Conservation (phyloP, 108 stramenopile species). For the Nitzschia palea region DNA sequence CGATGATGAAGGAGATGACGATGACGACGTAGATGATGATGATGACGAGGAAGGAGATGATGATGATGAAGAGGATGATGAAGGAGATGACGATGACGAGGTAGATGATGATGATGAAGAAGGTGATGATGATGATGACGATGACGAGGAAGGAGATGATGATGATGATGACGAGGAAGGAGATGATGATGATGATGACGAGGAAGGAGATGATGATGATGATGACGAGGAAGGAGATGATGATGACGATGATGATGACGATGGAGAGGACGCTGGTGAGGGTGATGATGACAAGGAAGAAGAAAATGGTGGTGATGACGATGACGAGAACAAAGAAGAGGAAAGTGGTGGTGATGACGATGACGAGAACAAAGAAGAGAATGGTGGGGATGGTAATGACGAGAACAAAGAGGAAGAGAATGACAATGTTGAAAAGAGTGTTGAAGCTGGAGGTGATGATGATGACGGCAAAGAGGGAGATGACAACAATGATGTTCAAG, state of each 20-base stretch:
- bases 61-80: not conserved
- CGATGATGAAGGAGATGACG: not conserved
- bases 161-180: not conserved
- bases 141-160: not conserved
- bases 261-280: not conserved
- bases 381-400: not conserved
- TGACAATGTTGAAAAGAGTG: not conserved
- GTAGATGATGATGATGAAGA: not conserved
- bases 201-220: not conserved
- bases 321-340: not conserved
- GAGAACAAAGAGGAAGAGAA: not conserved
- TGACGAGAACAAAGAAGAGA: not conserved
- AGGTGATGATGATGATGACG: not conserved
- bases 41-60: not conserved
- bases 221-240: constrained; percentile 1
- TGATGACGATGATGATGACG: constrained; percentile 1
- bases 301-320: constrained; percentile 1
- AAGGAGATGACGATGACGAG: not conserved
- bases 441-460: not conserved
- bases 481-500: no score
- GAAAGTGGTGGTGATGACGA: not conserved
- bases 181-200: constrained; percentile 3
- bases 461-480: no score
- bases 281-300: not conserved
- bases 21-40: not conserved